phyloP scores from a whole-genome alignment of 1,139 yeast genomes.

The Hyphopichia pseudoburtonii region DNA sequence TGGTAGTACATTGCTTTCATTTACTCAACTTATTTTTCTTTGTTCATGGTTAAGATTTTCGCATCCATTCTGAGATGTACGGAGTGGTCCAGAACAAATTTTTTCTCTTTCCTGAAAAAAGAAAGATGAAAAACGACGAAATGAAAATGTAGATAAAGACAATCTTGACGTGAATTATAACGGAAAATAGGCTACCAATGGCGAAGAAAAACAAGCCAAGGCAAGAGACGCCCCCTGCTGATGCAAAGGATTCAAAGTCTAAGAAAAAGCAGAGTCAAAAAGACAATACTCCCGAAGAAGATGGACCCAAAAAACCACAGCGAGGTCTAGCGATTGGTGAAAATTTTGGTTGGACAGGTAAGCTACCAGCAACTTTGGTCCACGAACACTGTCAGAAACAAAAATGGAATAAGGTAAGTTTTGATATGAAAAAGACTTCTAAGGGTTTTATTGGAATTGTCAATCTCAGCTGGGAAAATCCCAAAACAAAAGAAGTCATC shows the following conservation, averaged over 20 bases:
- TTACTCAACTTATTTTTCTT: too few relatives aligned
- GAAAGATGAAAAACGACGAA: too few relatives aligned
- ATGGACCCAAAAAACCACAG: conserved; percentile 32
- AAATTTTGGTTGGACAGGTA: conserved; percentile 84
- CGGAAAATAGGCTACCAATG: conserved; percentile 2
- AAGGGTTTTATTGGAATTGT: conserved; percentile 65
- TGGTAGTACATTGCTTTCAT: too few relatives aligned
- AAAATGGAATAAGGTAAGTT: conserved; percentile 85
- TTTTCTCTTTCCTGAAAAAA: too few relatives aligned
- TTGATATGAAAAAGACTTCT: conserved; percentile 59
- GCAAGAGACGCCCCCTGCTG: not conserved
- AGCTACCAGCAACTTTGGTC: conserved; percentile 80
- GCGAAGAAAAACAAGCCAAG: conserved; percentile 6
- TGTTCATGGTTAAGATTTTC: too few relatives aligned
- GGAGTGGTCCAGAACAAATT: too few relatives aligned
- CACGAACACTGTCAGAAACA: conserved; percentile 87
- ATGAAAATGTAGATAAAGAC: too few relatives aligned
- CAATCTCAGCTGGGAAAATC: conserved; percentile 68
- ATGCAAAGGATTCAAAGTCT: not conserved
- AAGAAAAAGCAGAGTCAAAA: not conserved
- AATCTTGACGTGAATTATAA: too few relatives aligned
- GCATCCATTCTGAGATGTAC: too few relatives aligned
- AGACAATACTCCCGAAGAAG: conserved; percentile 11
- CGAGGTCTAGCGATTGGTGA: conserved; percentile 48
- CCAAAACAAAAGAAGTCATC: conserved; percentile 72